A percentile compares a stretch with the other conserved stretches of the same genome.
Conservation (phyloP, 805 yeast genomes). For the Candida nemodendra region DNA sequence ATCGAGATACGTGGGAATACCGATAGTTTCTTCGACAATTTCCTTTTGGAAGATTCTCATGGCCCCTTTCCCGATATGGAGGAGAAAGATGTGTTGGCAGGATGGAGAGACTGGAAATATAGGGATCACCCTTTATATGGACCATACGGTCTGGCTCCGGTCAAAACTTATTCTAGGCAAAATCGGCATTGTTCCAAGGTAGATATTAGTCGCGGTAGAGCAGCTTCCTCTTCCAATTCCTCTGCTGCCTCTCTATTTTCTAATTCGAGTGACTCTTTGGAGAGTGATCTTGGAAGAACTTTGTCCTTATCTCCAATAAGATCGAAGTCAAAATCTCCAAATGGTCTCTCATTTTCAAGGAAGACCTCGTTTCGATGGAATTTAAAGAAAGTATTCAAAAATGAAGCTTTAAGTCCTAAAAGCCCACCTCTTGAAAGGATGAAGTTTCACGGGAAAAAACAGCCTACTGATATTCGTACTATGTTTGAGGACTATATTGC, state of each 20-base stretch:
- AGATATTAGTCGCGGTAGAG: slow-evolving; percentile 1
- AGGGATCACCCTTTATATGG: slow-evolving; percentile 67
- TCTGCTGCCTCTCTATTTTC: slow-evolving; percentile 13
- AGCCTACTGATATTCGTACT: slow-evolving; percentile 2
- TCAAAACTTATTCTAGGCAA: slow-evolving; percentile 3
- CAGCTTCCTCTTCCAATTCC: slow-evolving; percentile 18
- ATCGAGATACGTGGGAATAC: slow-evolving; percentile 24
- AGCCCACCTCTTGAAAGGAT: not conserved
- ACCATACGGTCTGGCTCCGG: not conserved
- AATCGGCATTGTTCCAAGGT: slow-evolving; percentile 3
- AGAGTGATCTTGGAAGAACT: slow-evolving; percentile 15
- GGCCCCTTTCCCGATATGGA: slow-evolving; percentile 3
- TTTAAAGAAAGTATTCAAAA: slow-evolving; percentile 20
- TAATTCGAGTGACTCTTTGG: slow-evolving; percentile 14
- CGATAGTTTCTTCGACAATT: slow-evolving; percentile 16
- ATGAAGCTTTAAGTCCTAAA: not conserved
- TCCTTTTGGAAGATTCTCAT: slow-evolving; percentile 16
- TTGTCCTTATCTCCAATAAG: slow-evolving; percentile 21
- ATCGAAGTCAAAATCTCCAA: slow-evolving; percentile 11
- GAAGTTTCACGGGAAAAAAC: not conserved
- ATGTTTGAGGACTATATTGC: slow-evolving; percentile 6
- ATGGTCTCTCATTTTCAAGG: slow-evolving; percentile 8
- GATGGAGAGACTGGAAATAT: slow-evolving; percentile 92
- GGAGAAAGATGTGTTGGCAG: slow-evolving; percentile 50
- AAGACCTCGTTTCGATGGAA: slow-evolving; percentile 9